Evolutionary conservation across 2,329 filamentous ascomycete genomes (phyloP).

Genomic region (Talaromyces sp.): DNA sequence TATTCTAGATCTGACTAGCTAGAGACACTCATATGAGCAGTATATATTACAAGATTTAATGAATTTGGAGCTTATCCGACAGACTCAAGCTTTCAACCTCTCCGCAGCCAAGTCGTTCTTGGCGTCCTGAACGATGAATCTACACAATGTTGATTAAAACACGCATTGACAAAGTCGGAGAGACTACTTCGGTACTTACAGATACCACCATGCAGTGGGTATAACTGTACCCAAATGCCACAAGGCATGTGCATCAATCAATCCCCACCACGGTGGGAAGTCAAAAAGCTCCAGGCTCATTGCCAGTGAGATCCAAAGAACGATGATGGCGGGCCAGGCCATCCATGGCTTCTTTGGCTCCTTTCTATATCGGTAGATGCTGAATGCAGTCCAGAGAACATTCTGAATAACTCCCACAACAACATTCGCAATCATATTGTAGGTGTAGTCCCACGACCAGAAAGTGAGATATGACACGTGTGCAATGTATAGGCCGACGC

Average conservation of each 20-base stretch:
- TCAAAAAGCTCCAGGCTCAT: conserved; percentile 97
- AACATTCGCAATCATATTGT: conserved; percentile 97
- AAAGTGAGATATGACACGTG: conserved; percentile 83
- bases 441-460: conserved; percentile 90
- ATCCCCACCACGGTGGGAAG: conserved; percentile 78
- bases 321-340: conserved; percentile 83
- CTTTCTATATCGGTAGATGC: conserved; percentile 67
- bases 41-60: background rate
- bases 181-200: conserved; percentile 60
- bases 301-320: conserved; percentile 84
- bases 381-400: conserved; percentile 80
- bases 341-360: conserved; percentile 70
- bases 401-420: conserved; percentile 77
- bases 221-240: conserved; percentile 94
- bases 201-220: conserved; percentile 89
- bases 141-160: conserved; percentile 37
- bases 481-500: conserved; percentile 64
- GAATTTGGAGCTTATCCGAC: background rate
- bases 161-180: conserved; percentile 26
- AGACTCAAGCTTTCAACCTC: conserved; percentile 63
- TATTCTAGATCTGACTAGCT: background rate
- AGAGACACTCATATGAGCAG: background rate
- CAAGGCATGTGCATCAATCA: conserved; percentile 87
- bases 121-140: conserved; percentile 82
- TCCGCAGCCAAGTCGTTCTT: conserved; percentile 74